Percentiles rank a stretch among this genome's conserved stretches.
Conservation (phyloP, 225 moss, liverwort and hornwort species). For the Polytrichum formosum region DNA sequence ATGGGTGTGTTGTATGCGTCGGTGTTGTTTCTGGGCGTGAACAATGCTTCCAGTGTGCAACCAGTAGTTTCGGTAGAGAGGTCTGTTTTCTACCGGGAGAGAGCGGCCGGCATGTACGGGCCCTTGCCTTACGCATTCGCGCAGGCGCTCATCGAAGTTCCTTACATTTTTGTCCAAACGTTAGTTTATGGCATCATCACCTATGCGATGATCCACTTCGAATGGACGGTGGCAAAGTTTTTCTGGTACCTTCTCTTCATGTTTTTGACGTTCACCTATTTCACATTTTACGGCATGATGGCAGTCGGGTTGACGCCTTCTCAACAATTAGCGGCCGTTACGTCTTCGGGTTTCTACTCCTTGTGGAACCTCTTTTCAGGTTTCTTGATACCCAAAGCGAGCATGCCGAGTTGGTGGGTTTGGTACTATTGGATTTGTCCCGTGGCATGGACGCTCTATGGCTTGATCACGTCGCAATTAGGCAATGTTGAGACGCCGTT, state of each 20-base stretch:
- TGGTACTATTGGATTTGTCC: slow-evolving; percentile 51
- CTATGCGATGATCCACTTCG: slow-evolving; percentile 48
- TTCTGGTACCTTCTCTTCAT: slow-evolving; percentile 45
- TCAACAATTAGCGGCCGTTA: slow-evolving; percentile 31
- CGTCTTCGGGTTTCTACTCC: slow-evolving; percentile 37
- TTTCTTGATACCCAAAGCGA: slow-evolving; percentile 37
- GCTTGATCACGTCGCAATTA: slow-evolving; percentile 42
- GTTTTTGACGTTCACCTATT: slow-evolving; percentile 42
- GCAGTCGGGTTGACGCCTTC: slow-evolving; percentile 36
- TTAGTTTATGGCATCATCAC: slow-evolving; percentile 25
- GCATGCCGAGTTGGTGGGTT: slow-evolving; percentile 46
- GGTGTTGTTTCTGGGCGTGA: slow-evolving; percentile 30
- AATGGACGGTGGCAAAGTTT: slow-evolving; percentile 26
- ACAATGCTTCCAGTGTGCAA: slow-evolving; percentile 48
- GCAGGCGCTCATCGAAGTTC: slow-evolving; percentile 36
- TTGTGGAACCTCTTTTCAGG: slow-evolving; percentile 50
- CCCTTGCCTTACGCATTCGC: slow-evolving; percentile 37
- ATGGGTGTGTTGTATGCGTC: slow-evolving; percentile 49
- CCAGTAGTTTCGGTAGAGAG: slow-evolving; percentile 32
- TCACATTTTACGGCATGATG: slow-evolving; percentile 46
- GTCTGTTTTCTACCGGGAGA: slow-evolving; percentile 22
- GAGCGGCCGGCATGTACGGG: slow-evolving; percentile 36
- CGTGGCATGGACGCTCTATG: slow-evolving; percentile 46
- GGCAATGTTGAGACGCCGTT: slow-evolving; percentile 23
- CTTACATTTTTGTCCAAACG: slow-evolving; percentile 46